Evolutionary conservation across 345 rosid genomes (phyloP).

Genomic region (Triadica sebifera): DNA sequence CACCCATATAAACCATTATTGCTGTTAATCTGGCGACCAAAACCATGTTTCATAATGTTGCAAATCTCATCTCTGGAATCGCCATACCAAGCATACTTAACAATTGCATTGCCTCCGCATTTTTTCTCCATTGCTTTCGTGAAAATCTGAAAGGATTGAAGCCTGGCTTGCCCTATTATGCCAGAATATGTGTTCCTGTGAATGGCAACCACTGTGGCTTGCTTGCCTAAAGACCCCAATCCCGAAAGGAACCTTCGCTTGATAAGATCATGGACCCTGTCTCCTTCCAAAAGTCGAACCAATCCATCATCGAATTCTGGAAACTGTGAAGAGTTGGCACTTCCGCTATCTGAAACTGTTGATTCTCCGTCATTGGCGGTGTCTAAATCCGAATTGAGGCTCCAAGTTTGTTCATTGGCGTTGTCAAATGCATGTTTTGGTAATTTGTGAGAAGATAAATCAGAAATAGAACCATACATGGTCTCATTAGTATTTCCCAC

Average conservation of each 20-base stretch:
- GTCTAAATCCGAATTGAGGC: conserved; percentile 18
- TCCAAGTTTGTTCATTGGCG: not conserved
- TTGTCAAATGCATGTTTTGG: not conserved
- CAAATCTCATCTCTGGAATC: conserved; percentile 41
- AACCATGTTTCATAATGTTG: conserved; percentile 58
- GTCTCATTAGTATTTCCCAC: conserved; percentile 1
- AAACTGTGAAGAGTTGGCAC: conserved; percentile 30
- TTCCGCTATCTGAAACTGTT: conserved; percentile 55
- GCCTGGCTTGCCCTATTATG: conserved; percentile 44
- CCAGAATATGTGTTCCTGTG: conserved; percentile 40
- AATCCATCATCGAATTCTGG: conserved; percentile 26
- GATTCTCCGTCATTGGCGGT: conserved; percentile 29
- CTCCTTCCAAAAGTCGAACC: conserved; percentile 44
- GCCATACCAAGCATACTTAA: conserved; percentile 69
- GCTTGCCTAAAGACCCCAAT: conserved; percentile 39
- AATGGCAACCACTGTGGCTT: conserved; percentile 40
- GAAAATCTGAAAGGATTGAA: conserved; percentile 53
- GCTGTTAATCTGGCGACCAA: conserved; percentile 29
- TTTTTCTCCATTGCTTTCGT: conserved; percentile 49
- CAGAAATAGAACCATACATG: not conserved
- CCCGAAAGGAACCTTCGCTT: conserved; percentile 38
- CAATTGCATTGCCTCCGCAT: conserved; percentile 46
- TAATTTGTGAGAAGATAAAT: not conserved
- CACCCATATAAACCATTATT: conserved; percentile 49
- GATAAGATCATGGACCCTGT: conserved; percentile 45